Evolutionary conservation across 2,329 filamentous ascomycete genomes (phyloP), one percentile per base, ranked within the genome.

Genomic region (Penicillium janthinellum): DNA sequence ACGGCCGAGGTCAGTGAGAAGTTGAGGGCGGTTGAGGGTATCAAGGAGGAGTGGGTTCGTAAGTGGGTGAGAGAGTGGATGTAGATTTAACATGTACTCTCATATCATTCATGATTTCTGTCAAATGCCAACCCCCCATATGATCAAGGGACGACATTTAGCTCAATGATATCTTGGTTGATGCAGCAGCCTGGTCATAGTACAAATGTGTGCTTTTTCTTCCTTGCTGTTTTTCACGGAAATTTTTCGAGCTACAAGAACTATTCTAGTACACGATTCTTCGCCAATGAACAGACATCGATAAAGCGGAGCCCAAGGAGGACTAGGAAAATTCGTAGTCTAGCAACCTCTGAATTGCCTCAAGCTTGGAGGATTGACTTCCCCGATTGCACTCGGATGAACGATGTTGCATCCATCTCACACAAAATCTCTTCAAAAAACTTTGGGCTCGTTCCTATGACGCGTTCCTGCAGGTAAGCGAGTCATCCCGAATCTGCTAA

Each of bases 1-100:
- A 67, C 65, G 3, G 61, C 54, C 1, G n/a, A 39, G 47, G 10
- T n/a, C 6, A 77, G 74, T 56, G 14, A 62, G 5, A 69, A 64
- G 4, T 55, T 78, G 25, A 61, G 64, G 15, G 41, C 54, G 1
- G 57, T 77, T 52, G 51, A 64, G 8, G 63, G 68, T 2, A 63
- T 79, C 1, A 69, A 63, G 20, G 10, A 52, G 1, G 66, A 71
- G 22, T 78, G 70, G 75, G 67, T 79, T 61, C 49, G 55, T 5
- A 72, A 71, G 56, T 79, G 75, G 75, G 59, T 77, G 28, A 39
- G 59, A 0, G 71, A 77, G 56, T 79, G 73, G 77, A 57, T 60
- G 31, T 35, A 17, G 15, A 3, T 25, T 47, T 47, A 12, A 15
- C 28, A 28, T 35, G 28, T 35, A 14, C 2, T 35, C 34, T 2